Conservation (phyloP, 441 rosid genomes). For the Erodium moschatum region DNA sequence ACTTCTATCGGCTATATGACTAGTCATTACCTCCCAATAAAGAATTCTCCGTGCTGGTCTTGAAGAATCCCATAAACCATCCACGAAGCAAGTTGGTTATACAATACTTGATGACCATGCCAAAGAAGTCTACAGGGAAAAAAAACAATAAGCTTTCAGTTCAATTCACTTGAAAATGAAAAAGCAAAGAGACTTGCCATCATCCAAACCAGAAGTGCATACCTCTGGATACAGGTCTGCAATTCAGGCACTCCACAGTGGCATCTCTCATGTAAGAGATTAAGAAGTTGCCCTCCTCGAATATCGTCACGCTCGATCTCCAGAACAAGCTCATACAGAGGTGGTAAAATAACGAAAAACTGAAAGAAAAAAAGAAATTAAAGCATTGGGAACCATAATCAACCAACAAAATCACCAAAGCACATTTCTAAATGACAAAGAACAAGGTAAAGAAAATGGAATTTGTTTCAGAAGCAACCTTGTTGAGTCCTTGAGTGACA, state of each 20-base stretch:
- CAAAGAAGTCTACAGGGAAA: conserved; percentile 69
- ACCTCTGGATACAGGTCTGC: conserved; percentile 93
- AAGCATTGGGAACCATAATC: too few relatives aligned
- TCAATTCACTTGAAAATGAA: neutral
- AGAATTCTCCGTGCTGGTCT: conserved; percentile 87
- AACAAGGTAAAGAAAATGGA: neutral
- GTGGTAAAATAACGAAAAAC: conserved; percentile 87
- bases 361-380: conserved; percentile 17
- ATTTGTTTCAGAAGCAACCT: conserved; percentile 34
- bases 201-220: conserved; percentile 4
- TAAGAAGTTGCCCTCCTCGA: conserved; percentile 85
- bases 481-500: conserved; percentile 77
- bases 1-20: neutral
- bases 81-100: conserved; percentile 91
- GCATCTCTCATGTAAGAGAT: conserved; percentile 72
- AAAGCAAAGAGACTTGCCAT: neutral
- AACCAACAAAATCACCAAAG: neutral
- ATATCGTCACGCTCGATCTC: conserved; percentile 89
- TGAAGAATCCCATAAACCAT: conserved; percentile 94
- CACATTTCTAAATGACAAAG: neutral
- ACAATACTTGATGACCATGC: conserved; percentile 94
- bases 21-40: conserved; percentile 55
- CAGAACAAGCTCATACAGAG: conserved; percentile 69
- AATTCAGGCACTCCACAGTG: conserved; percentile 97
- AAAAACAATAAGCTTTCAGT: conserved; percentile 13